These are phyloP conservation scores for Irpex sp. DNA, from an alignment of 1,284 basidiomycete genomes.

Conservation along the genomic window DNA sequence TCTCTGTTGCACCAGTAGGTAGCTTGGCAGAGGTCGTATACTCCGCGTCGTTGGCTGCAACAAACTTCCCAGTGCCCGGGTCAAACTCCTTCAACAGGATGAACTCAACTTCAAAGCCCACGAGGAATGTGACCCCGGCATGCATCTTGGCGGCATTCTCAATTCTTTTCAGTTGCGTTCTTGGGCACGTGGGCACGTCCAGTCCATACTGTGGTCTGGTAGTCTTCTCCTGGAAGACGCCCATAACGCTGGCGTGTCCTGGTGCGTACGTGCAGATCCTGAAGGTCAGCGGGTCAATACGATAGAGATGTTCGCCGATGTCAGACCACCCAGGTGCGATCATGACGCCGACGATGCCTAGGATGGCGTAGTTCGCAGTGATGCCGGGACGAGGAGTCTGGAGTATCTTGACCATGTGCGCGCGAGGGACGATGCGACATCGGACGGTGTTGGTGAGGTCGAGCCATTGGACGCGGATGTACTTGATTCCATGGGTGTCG, in stretches of 20 bases:
- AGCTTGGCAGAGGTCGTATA: slow-evolving; percentile 43
- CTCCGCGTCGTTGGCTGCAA: slow-evolving; percentile 41
- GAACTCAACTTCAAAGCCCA: slow-evolving; percentile 64
- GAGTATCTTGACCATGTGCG: slow-evolving; percentile 52
- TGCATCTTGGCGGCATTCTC: slow-evolving; percentile 37
- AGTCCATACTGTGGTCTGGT: slow-evolving; percentile 32
- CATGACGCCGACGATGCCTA: slow-evolving; percentile 43
- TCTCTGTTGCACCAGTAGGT: slow-evolving; percentile 25
- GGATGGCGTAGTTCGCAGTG: slow-evolving; percentile 35
- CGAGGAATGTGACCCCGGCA: slow-evolving; percentile 48
- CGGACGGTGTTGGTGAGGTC: slow-evolving; percentile 54
- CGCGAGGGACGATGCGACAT: slow-evolving; percentile 49
- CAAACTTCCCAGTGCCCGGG: slow-evolving; percentile 30
- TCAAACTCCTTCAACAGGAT: slow-evolving; percentile 45
- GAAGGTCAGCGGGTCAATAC: slow-evolving; percentile 49
- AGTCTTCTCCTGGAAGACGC: slow-evolving; percentile 59
- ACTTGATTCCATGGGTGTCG: slow-evolving; percentile 21
- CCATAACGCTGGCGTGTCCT: slow-evolving; percentile 56
- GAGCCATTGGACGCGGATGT: slow-evolving; percentile 59
- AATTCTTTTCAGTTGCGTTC: slow-evolving; percentile 46
- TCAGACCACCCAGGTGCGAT: slow-evolving; percentile 32
- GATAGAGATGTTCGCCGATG: slow-evolving; percentile 53
- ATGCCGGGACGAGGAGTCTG: slow-evolving; percentile 45
- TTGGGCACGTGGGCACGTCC: slow-evolving; percentile 49
- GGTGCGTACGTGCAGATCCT: slow-evolving; percentile 50